Base-by-base conservation (phyloP, 768 basidiomycete genomes). In the Mycena filopes region DNA sequence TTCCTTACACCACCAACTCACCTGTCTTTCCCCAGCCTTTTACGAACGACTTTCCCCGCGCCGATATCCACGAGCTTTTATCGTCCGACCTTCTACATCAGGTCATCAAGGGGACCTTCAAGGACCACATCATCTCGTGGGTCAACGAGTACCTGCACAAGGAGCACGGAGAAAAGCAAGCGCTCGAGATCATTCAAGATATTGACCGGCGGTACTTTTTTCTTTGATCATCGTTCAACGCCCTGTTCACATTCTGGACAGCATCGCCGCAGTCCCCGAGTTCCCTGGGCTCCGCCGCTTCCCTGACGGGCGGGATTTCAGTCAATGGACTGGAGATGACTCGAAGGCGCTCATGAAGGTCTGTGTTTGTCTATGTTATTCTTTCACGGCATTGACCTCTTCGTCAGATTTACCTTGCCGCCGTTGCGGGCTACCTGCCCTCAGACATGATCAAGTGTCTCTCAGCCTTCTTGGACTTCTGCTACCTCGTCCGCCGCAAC, bases 341-440 rank as follows among this genome's bases (percentile, higher is more conserved):
- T 78, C 74, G 1, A 78, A 78, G 57, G 76, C 69, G 2, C 53
- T 78, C 1, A 78, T 78, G 75, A 78, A 78, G 72, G 75, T 76
- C 42, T 6, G 20, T 43, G 8, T 31, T 60, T 12, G 48, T 43
- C 18, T 57, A 18, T 21, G 26, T 33, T 50, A 41, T 23, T 59
- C 18, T n/a, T n/a, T n/a, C n/a, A n/a, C 18, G 21, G 18, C 21
- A 12, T 43, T 43, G 18, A 43, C 7, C 18, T 43, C 18, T 16
- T n/a, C 8, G n/a, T n/a, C 10, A 77, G 74, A 74, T 77, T 7
- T 73, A 63, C 66, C 61, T 72, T 18, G 66, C 71, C 0, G 74
- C 23, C 55, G 4, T n/a, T n/a, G n/a, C n/a, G n/a, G n/a, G n/a
- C n/a, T n/a, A n/a, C n/a, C n/a, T n/a, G n/a, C n/a, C n/a, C n/a